These are phyloP conservation scores for Rhizoctonia solani DNA, from an alignment of 1,284 basidiomycete genomes.

Conservation along the genomic window DNA sequence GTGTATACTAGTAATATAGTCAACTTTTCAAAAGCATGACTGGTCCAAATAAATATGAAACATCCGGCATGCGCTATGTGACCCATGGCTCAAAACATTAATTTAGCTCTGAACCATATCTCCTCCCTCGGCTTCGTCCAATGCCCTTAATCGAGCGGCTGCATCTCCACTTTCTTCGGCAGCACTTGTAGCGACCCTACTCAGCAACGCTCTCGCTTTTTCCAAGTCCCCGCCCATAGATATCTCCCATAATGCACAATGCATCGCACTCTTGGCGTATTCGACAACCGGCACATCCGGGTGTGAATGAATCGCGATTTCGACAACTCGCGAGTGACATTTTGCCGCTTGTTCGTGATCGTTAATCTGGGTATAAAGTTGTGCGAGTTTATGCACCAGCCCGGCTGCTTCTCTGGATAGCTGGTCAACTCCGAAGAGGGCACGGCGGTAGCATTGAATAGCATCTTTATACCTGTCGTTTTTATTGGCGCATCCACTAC, in stretches of 20 bases:
- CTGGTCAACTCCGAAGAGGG: conserved; percentile 78
- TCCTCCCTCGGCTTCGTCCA: conserved; percentile 7
- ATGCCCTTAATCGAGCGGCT: conserved; percentile 13
- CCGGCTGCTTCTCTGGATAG: conserved; percentile 19
- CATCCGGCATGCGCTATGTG: too few relatives aligned
- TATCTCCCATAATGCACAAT: conserved; percentile 78
- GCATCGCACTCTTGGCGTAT: conserved; percentile 77
- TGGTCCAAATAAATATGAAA: too few relatives aligned
- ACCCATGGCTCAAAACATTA: too few relatives aligned
- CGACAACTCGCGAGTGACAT: conserved; percentile 74
- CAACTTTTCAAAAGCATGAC: too few relatives aligned
- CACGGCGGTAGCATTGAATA: conserved; percentile 85
- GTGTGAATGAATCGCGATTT: conserved; percentile 67
- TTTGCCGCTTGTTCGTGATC: conserved; percentile 67
- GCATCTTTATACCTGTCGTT: conserved; percentile 73
- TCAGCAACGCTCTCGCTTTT: conserved; percentile 68
- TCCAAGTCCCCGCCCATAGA: conserved; percentile 57
- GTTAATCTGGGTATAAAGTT: conserved; percentile 69
- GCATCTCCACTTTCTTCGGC: conserved; percentile 52
- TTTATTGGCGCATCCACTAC: conserved; percentile 22
- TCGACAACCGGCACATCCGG: conserved; percentile 62
- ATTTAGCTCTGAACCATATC: not conserved
- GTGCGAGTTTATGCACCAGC: conserved; percentile 59
- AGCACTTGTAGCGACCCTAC: conserved; percentile 73
- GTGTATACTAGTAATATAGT: too few relatives aligned